These are phyloP conservation scores for Didymella segeticola DNA, from an alignment of 2,329 filamentous ascomycete species.

Conservation along the genomic window DNA sequence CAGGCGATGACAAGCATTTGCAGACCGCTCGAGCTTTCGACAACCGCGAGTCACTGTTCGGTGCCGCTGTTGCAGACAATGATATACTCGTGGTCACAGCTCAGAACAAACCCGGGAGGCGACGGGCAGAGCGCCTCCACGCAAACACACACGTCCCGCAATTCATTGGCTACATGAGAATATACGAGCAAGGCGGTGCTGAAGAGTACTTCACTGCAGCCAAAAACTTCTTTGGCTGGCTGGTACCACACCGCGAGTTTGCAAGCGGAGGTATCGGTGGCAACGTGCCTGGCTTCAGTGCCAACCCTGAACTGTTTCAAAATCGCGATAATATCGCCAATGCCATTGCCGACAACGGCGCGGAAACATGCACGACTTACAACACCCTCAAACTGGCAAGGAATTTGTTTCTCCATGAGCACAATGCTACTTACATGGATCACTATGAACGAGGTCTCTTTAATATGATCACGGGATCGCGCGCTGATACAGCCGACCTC, in stretches of 20 bases:
- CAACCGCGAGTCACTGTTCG: constrained; percentile 6
- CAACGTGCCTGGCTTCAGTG: constrained; percentile 4
- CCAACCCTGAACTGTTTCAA: constrained; percentile 5
- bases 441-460: constrained; percentile 6
- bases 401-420: constrained; percentile 6
- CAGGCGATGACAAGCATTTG: constrained; percentile 1
- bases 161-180: constrained; percentile 1
- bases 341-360: constrained; percentile 2
- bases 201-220: constrained; percentile 4
- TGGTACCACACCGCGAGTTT: constrained; percentile 3
- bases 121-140: constrained; percentile 4
- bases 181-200: not conserved
- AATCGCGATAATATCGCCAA: constrained; percentile 8
- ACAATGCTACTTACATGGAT: constrained; percentile 8
- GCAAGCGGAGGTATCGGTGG: not conserved
- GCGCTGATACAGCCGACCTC: constrained; percentile 1
- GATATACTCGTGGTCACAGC: constrained; percentile 3
- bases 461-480: constrained; percentile 8
- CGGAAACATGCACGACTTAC: constrained; percentile 7
- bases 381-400: constrained; percentile 7
- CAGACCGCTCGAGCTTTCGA: constrained; percentile 3
- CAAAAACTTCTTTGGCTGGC: constrained; percentile 5
- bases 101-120: constrained; percentile 2
- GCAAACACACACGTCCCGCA: constrained; percentile 6
- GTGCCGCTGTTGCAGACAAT: not conserved